These are phyloP conservation scores for Arachnomyces sp. DNA, from an alignment of 2,329 filamentous ascomycete genomes.

Conservation along the genomic window DNA sequence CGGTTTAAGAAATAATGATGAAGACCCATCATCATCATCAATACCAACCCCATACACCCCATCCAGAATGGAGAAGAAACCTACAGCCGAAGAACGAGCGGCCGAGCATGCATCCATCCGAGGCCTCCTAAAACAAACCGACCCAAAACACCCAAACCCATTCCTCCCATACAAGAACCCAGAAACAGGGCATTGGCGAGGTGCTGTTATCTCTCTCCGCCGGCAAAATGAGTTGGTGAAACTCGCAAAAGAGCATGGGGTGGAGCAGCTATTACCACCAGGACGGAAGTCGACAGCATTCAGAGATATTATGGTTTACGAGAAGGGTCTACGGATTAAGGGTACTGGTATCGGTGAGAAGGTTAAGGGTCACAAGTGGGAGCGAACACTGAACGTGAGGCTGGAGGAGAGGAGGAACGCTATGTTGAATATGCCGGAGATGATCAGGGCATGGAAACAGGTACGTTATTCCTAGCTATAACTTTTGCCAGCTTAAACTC, in stretches of 20 bases:
- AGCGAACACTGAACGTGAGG: conserved; percentile 72
- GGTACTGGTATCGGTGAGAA: conserved; percentile 85
- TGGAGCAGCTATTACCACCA: conserved; percentile 71
- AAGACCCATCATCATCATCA: conserved; percentile 20
- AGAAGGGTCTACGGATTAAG: conserved; percentile 76
- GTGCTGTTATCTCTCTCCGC: conserved; percentile 72
- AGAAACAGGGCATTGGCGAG: conserved; percentile 70
- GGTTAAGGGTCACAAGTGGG: conserved; percentile 93
- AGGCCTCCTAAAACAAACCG: conserved; percentile 26
- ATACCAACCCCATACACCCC: conserved; percentile 33
- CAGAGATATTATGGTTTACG: conserved; percentile 59
- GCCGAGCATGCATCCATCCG: conserved; percentile 20
- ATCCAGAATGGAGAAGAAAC: conserved; percentile 35
- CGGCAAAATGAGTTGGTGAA: conserved; percentile 78
- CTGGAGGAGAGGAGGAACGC: conserved; percentile 84
- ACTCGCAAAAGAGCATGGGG: conserved; percentile 66
- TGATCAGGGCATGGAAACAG: conserved; percentile 90
- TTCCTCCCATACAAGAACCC: conserved; percentile 75
- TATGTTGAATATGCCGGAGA: conserved; percentile 87
- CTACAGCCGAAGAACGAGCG: conserved; percentile 24
- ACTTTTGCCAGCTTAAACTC: neutral
- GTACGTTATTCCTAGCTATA: conserved; percentile 42
- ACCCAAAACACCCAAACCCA: conserved; percentile 57
- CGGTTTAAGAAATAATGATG: conserved; percentile 4
- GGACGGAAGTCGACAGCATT: conserved; percentile 66